Evolutionary conservation across 75 land plant genomes (phyloP).

Genomic region (Picea sitchensis): DNA sequence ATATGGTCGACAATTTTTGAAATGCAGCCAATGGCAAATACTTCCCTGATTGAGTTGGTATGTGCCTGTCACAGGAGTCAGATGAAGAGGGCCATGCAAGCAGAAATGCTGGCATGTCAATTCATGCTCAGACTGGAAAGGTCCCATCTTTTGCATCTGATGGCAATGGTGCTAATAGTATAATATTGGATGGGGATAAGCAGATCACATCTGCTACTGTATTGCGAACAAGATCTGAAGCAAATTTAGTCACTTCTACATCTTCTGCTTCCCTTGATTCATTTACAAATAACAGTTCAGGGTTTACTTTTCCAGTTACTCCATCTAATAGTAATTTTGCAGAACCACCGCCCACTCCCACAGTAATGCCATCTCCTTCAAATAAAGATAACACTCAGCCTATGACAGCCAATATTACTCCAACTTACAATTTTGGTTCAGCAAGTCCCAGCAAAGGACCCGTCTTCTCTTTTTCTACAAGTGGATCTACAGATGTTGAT

Average conservation of each 20-base stretch:
- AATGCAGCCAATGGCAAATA: neutral
- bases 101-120: neutral
- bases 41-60: neutral
- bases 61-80: slow-evolving; percentile 4
- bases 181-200: neutral
- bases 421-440: slow-evolving; percentile 9
- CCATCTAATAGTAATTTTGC: neutral
- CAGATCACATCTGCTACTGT: neutral
- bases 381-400: neutral
- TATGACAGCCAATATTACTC: neutral
- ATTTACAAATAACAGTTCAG: neutral
- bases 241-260: neutral
- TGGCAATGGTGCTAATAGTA: neutral
- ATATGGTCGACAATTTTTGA: neutral
- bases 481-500: neutral
- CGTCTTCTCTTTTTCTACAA: slow-evolving; percentile 5
- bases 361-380: neutral
- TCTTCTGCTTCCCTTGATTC: neutral
- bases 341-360: slow-evolving; percentile 12
- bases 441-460: neutral
- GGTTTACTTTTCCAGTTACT: slow-evolving; percentile 7
- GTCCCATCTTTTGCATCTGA: neutral
- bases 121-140: neutral
- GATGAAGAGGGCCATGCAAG: slow-evolving; percentile 8
- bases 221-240: neutral